A percentile compares a stretch with the other conserved stretches of the same genome.
phyloP scores from a whole-genome alignment of 495 filamentous ascomycete genomes.

The Penicillium waksmanii region DNA sequence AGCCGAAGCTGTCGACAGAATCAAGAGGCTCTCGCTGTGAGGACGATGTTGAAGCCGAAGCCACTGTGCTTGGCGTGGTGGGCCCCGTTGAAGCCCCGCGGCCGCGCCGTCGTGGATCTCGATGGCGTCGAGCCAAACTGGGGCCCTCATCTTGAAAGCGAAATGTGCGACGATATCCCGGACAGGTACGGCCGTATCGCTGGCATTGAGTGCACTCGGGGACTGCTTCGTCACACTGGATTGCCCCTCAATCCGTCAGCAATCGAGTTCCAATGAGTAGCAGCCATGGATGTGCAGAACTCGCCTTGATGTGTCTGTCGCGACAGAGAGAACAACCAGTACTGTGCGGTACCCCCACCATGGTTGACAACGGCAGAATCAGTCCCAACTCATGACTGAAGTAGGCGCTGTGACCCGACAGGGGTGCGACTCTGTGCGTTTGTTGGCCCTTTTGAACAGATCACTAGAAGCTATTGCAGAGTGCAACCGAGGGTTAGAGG shows the following conservation, averaged over 20 bases:
- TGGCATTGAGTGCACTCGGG: conserved; percentile 41
- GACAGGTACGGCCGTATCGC: conserved; percentile 41
- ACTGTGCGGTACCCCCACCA: conserved; percentile 46
- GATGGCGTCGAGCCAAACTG: conserved; percentile 32
- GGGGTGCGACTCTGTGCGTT: background rate
- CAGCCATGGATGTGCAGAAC: background rate
- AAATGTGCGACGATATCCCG: conserved; percentile 40
- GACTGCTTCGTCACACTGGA: conserved; percentile 40
- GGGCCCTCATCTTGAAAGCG: conserved; percentile 45
- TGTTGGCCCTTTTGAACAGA: conserved; percentile 3
- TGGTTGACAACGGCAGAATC: conserved; percentile 18
- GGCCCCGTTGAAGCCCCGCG: conserved; percentile 12
- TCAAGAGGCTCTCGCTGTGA: conserved; percentile 14
- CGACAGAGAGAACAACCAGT: conserved; percentile 43
- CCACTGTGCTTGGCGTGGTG: conserved; percentile 1
- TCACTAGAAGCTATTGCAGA: background rate
- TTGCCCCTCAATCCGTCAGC: background rate
- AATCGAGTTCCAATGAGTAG: too few relatives aligned
- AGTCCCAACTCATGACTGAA: conserved; percentile 17
- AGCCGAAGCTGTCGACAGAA: background rate
- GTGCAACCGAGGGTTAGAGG: background rate
- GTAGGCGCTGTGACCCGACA: background rate
- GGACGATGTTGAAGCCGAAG: conserved; percentile 7
- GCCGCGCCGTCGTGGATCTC: conserved; percentile 13
- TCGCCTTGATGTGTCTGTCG: conserved; percentile 42